Conservation (phyloP, 2,329 filamentous ascomycete genomes). For the Aspergillus versicolor region DNA sequence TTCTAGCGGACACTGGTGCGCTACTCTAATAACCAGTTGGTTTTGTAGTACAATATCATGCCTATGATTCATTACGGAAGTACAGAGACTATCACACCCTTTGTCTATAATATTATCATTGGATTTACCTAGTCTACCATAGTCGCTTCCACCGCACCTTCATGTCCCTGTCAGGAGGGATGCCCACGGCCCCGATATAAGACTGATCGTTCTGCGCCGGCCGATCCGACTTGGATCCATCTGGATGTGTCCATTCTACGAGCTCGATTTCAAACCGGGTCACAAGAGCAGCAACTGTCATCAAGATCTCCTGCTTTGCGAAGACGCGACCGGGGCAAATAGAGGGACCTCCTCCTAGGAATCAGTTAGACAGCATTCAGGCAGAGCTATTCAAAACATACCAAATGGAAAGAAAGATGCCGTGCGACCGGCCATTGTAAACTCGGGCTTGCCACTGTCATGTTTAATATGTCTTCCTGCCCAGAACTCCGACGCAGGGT, state of each 20-base stretch:
- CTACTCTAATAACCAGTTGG: neutral
- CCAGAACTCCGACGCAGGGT: neutral
- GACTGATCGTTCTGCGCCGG: neutral
- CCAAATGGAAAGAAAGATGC: neutral
- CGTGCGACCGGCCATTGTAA: neutral
- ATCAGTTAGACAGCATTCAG: neutral
- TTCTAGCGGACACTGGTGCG: too few species aligned
- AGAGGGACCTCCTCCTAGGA: neutral
- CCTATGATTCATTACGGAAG: too few species aligned
- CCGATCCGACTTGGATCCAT: neutral
- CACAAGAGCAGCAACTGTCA: neutral
- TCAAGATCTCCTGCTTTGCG: neutral
- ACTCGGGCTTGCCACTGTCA: neutral
- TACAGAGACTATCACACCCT: neutral
- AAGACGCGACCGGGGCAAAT: neutral
- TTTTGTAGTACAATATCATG: neutral
- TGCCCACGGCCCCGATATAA: neutral
- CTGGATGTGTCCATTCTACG: neutral
- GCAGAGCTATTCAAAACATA: neutral
- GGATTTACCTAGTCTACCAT: neutral
- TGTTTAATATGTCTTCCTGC: neutral
- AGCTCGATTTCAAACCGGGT: neutral
- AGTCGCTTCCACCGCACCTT: neutral
- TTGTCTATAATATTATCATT: too few species aligned
- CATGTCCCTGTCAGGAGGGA: neutral